Percentiles rank a stretch among this genome's conserved stretches.
Conservation (phyloP, 352 stramenopile species). For the Pythium grandisporangium region DNA sequence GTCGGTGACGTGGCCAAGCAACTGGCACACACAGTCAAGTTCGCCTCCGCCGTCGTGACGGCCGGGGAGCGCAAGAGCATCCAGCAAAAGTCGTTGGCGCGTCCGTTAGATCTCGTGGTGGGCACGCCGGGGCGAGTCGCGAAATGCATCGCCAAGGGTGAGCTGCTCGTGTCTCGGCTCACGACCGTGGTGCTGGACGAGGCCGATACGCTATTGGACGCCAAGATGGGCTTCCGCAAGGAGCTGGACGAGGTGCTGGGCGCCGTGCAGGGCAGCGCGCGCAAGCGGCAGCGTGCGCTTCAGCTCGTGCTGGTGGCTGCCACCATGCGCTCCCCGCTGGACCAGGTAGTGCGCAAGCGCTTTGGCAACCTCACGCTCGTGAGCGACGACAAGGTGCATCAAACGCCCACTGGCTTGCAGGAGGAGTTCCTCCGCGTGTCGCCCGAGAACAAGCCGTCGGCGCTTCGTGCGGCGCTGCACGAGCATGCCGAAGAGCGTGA, state of each 20-base stretch:
- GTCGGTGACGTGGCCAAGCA: constrained; percentile 58
- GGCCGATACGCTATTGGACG: constrained; percentile 72
- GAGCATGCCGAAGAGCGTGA: too few species aligned
- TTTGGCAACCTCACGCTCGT: constrained; percentile 56
- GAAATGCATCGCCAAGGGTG: constrained; percentile 57
- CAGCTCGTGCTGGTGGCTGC: constrained; percentile 69
- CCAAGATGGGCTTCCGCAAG: constrained; percentile 73
- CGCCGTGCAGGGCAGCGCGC: constrained; percentile 52
- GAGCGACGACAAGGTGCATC: constrained; percentile 59
- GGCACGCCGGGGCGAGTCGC: constrained; percentile 64
- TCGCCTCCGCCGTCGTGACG: constrained; percentile 51
- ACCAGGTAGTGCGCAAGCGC: constrained; percentile 62
- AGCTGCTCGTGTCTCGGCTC: constrained; percentile 74
- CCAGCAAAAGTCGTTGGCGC: constrained; percentile 35
- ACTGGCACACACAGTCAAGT: constrained; percentile 59
- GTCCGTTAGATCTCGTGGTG: constrained; percentile 54
- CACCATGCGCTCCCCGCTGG: constrained; percentile 56
- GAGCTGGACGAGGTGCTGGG: constrained; percentile 64
- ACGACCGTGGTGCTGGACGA: constrained; percentile 68
- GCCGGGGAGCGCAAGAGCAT: constrained; percentile 41
- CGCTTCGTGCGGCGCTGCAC: constrained; percentile 44
- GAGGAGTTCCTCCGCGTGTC: constrained; percentile 64
- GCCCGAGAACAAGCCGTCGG: constrained; percentile 58
- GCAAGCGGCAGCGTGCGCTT: constrained; percentile 38
- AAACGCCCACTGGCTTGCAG: constrained; percentile 41